A percentile compares a stretch with the other conserved stretches of the same genome.
Evolutionary conservation across 495 filamentous ascomycete species (phyloP).

Genomic region (Trichoderma virens): DNA sequence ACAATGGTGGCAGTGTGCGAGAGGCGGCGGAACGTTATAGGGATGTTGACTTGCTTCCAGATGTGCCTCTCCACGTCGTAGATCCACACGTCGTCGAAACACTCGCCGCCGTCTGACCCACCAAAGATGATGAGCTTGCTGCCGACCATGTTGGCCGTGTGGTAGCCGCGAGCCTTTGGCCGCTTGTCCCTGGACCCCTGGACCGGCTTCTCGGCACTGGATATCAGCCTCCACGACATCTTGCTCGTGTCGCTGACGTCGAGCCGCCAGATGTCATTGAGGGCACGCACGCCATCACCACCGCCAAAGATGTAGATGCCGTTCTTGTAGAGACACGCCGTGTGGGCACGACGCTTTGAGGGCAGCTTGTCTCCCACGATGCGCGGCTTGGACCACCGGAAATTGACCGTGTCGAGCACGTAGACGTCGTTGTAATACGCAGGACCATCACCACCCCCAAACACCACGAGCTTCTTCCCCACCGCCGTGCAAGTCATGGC

Average conservation of each 20-base stretch:
- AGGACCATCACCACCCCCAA: slow-evolving; percentile 58
- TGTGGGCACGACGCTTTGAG: slow-evolving; percentile 52
- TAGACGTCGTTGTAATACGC: slow-evolving; percentile 64
- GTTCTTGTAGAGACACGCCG: slow-evolving; percentile 57
- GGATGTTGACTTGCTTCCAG: slow-evolving; percentile 47
- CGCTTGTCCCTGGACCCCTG: slow-evolving; percentile 23
- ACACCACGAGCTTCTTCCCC: slow-evolving; percentile 57
- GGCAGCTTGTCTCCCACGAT: slow-evolving; percentile 45
- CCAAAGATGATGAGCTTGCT: slow-evolving; percentile 60
- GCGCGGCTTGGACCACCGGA: slow-evolving; percentile 49
- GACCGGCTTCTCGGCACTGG: slow-evolving; percentile 24
- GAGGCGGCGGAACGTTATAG: slow-evolving; percentile 47
- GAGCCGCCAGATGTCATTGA: slow-evolving; percentile 61
- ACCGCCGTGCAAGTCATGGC: slow-evolving; percentile 62
- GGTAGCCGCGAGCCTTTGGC: slow-evolving; percentile 56
- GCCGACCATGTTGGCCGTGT: slow-evolving; percentile 63
- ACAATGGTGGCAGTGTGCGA: slow-evolving; percentile 59
- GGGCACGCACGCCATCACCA: slow-evolving; percentile 54
- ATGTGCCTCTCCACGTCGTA: slow-evolving; percentile 51
- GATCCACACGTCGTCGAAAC: slow-evolving; percentile 62
- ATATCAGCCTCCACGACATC: slow-evolving; percentile 56
- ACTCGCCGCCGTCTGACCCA: slow-evolving; percentile 57
- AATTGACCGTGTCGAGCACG: slow-evolving; percentile 57
- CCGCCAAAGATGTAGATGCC: slow-evolving; percentile 62
- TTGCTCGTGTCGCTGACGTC: slow-evolving; percentile 55